phyloP scores from a whole-genome alignment of 2,329 filamentous ascomycete genomes.

The Coniochaeta ligniaria region DNA sequence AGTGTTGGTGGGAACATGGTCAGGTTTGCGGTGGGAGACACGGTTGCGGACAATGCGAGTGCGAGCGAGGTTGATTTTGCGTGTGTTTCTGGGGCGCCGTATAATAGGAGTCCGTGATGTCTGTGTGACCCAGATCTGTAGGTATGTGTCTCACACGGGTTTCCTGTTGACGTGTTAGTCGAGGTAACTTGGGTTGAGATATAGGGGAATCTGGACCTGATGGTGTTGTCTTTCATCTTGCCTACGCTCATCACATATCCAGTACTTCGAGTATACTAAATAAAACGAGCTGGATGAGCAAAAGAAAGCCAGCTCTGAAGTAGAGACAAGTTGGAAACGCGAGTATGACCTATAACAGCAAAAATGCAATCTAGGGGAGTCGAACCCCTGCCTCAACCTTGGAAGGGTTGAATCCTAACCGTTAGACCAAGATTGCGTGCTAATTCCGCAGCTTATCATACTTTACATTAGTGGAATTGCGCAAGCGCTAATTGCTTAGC shows the following conservation, averaged over 20 bases:
- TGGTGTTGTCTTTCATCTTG: too few species aligned
- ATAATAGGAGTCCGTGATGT: constrained; percentile 10
- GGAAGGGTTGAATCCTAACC: constrained; percentile 1
- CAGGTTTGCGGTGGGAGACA: constrained; percentile 7
- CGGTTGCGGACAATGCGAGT: constrained; percentile 8
- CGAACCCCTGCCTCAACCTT: constrained; percentile 1
- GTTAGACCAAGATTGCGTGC: background rate
- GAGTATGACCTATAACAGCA: background rate
- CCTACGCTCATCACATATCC: too few species aligned
- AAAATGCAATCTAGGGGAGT: constrained; percentile 1
- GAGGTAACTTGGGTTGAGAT: too few species aligned
- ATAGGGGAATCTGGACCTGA: too few species aligned
- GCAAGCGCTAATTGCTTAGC: too few species aligned
- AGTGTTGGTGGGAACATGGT: constrained; percentile 9
- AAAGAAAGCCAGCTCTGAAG: too few species aligned
- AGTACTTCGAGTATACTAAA: too few species aligned
- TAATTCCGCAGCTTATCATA: background rate
- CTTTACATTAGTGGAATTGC: background rate
- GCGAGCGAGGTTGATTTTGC: constrained; percentile 11
- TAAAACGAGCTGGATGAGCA: too few species aligned
- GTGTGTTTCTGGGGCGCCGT: constrained; percentile 9
- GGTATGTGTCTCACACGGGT: too few species aligned
- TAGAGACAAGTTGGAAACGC: too few species aligned
- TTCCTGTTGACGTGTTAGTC: background rate
- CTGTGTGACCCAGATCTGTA: too few species aligned